These are phyloP conservation scores for Aurantiochytrium sp. DNA, from an alignment of 108 stramenopile genomes.

Conservation along the genomic window DNA sequence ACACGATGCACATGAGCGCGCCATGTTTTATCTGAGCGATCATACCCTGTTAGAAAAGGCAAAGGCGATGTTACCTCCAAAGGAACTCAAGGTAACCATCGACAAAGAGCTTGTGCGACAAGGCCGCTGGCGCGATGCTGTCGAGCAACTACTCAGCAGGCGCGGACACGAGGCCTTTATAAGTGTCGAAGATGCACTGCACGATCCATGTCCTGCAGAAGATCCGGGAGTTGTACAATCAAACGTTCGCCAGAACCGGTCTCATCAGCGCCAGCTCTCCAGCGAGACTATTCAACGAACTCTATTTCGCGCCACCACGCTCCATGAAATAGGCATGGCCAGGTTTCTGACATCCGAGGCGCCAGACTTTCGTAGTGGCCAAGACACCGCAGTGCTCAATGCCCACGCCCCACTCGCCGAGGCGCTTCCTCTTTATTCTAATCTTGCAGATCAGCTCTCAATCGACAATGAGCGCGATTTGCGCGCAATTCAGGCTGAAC, in stretches of 20 bases:
- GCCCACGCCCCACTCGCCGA: not conserved
- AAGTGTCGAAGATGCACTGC: not conserved
- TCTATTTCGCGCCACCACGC: not conserved
- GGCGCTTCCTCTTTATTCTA: not conserved
- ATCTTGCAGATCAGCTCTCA: not conserved
- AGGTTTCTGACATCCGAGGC: not conserved
- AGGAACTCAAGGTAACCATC: not conserved
- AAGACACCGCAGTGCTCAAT: not conserved
- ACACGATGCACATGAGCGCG: not conserved
- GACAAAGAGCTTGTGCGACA: not conserved
- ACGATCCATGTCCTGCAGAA: not conserved
- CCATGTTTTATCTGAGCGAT: not conserved
- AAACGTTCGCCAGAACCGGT: not conserved
- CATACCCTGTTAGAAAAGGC: not conserved
- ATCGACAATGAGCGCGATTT: not conserved
- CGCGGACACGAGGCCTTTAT: not conserved
- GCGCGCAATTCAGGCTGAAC: not conserved
- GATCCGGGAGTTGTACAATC: not conserved
- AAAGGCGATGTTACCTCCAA: not conserved
- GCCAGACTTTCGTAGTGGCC: not conserved
- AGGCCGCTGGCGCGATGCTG: not conserved
- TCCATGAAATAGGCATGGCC: not conserved
- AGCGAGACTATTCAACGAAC: not conserved
- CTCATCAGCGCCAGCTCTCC: not conserved
- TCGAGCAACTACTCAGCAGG: not conserved